phyloP scores from a whole-genome alignment of 1,284 basidiomycete species.

The Violaceomyces palustris region DNA sequence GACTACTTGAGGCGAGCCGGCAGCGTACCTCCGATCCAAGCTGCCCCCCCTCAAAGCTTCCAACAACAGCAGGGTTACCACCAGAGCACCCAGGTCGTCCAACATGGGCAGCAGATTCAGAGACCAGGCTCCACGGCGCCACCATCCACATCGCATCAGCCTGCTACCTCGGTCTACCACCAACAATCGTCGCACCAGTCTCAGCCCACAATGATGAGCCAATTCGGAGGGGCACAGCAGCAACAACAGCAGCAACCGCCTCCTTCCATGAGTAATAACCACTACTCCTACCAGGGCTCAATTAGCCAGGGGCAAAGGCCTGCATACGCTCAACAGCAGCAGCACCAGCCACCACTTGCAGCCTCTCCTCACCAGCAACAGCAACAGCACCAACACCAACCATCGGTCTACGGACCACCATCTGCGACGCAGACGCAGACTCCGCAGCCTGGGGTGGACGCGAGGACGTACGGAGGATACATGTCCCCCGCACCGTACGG shows the following conservation, averaged over 20 bases:
- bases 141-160: conserved; percentile 9
- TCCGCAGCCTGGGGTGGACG: no score
- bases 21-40: conserved; percentile 61
- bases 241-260: conserved; percentile 39
- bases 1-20: conserved; percentile 55
- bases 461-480: no score
- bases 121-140: conserved; percentile 1
- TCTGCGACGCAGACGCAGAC: no score
- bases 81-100: conserved; percentile 2
- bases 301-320: conserved; percentile 20
- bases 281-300: conserved; percentile 13
- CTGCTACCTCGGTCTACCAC: conserved; percentile 18
- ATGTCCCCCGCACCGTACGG: no score
- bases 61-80: not conserved
- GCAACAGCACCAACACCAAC: conserved; percentile 4
- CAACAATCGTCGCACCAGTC: conserved; percentile 25
- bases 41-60: not conserved
- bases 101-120: conserved; percentile 23
- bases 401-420: no score
- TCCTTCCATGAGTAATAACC: conserved; percentile 13
- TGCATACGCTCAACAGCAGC: conserved; percentile 21
- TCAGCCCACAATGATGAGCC: conserved; percentile 32
- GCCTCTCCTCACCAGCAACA: conserved; percentile 11
- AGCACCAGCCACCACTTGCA: no score
- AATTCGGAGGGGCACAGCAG: conserved; percentile 25